Percentiles rank a stretch among this genome's conserved stretches.
These are phyloP conservation scores for Flaveria linearis DNA, from an alignment of 129 eudicot genomes.

Conservation along the genomic window DNA sequence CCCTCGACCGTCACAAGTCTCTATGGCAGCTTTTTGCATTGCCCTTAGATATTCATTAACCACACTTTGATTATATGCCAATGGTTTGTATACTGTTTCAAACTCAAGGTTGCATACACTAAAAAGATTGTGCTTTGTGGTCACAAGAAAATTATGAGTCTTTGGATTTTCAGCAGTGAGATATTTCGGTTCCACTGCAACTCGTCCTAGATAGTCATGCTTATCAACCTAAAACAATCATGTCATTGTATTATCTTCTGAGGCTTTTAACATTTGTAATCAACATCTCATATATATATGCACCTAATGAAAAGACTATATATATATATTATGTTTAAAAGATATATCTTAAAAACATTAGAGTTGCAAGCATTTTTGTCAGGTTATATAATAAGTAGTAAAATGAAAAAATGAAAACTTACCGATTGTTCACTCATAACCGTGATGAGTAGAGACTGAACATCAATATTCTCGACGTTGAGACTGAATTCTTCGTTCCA, in stretches of 20 bases:
- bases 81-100: neutral
- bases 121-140: neutral
- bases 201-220: neutral
- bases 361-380: too few relatives aligned
- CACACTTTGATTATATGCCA: neutral
- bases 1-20: slow-evolving; percentile 53
- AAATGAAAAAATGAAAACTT: neutral
- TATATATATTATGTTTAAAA: too few relatives aligned
- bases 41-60: neutral
- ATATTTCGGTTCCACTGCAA: neutral
- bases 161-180: neutral
- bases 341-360: too few relatives aligned
- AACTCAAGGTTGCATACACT: neutral
- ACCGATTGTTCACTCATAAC: neutral
- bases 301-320: too few relatives aligned
- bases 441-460: neutral
- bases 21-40: neutral
- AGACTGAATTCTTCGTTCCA: neutral
- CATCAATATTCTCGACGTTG: neutral
- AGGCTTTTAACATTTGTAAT: too few relatives aligned
- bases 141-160: neutral
- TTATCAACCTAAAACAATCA: neutral
- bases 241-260: neutral
- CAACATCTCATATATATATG: too few relatives aligned
- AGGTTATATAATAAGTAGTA: too few relatives aligned